These are phyloP conservation scores for Hymenotorrendiella dingleyae DNA, from an alignment of 2,329 filamentous ascomycete genomes.

Conservation along the genomic window DNA sequence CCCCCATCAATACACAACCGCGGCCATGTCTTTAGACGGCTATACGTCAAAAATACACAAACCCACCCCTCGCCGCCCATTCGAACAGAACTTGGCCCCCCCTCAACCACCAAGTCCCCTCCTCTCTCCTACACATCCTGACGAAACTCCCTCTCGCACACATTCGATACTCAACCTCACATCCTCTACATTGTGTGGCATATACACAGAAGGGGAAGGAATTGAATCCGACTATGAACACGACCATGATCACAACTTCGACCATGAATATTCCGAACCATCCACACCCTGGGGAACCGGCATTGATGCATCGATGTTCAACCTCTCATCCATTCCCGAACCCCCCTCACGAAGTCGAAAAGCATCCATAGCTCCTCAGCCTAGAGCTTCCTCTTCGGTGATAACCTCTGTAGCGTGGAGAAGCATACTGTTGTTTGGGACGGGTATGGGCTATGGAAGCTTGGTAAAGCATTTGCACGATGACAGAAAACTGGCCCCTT, in stretches of 20 bases:
- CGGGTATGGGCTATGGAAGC: constrained; percentile 78
- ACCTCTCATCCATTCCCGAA: constrained; percentile 1
- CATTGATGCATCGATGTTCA: constrained; percentile 51
- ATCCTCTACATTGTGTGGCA: constrained; percentile 82
- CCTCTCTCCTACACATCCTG: constrained; percentile 51
- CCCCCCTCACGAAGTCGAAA: constrained; percentile 5
- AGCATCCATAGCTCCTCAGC: constrained; percentile 17
- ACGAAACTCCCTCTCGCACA: constrained; percentile 59
- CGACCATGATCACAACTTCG: constrained; percentile 35
- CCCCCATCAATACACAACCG: too few relatives aligned
- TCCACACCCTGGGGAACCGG: constrained; percentile 75
- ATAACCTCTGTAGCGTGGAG: constrained; percentile 48
- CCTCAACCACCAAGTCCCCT: constrained; percentile 49
- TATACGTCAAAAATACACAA: constrained; percentile 50
- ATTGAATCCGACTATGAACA: constrained; percentile 51
- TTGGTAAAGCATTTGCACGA: constrained; percentile 76
- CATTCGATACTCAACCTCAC: constrained; percentile 82
- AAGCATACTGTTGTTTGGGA: constrained; percentile 62
- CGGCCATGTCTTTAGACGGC: constrained; percentile 2
- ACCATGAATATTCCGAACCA: constrained; percentile 45
- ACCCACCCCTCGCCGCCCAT: constrained; percentile 67
- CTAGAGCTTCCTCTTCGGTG: constrained; percentile 25
- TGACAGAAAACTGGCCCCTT: constrained; percentile 55
- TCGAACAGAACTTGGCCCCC: constrained; percentile 50
- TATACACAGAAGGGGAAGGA: constrained; percentile 80